Evolutionary conservation across 371 early-diverging fungal genomes (phyloP), one percentile per base, ranked within the genome.

Genomic region (Zychaea mexicana): DNA sequence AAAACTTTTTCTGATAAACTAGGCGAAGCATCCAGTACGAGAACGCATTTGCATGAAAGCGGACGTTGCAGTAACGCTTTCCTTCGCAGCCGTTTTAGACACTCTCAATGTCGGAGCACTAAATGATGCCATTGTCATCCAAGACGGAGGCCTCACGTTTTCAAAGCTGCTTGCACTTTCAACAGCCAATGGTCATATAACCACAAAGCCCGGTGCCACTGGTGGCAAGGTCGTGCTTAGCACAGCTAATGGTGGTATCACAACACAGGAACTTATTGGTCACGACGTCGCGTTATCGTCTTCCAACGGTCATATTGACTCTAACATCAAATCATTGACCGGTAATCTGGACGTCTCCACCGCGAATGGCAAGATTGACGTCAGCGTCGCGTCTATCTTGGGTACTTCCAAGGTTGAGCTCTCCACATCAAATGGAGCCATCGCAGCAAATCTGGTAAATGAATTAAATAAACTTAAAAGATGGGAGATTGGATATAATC

Each of bases 401-500:
- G 38, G 24, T 2, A 27, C 42, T 17, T 10, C 45, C 45, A 19
- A 42, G 17, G 30, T 27, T 6, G 5, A 13, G 10, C 27, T 58
- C 26, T 42, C 45, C 3, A 27, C 59, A 10, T 19, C 59, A 8
- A 58, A 45, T 45, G 59, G 59, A 19, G 17, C 24, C 2, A 19
- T 58, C n/a, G 36, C n/a, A 13, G 56, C 56, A 13, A 22, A 8
- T 36, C n/a, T 56, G 21, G 56, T 56, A 56, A 22, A 36, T 56
- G 17, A 30, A 17, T 2, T 10, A 9, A 5, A n/a, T n/a, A n/a
- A n/a, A n/a, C n/a, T n/a, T n/a, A n/a, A n/a, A n/a, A n/a, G n/a
- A n/a, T n/a, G n/a, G n/a, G n/a, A n/a, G n/a, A n/a, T n/a, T n/a
- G n/a, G n/a, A n/a, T n/a, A n/a, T n/a, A n/a, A n/a, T n/a, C n/a